Evolutionary conservation across 331 rosid genomes (phyloP).

Genomic region (Pyracantha coccinea): DNA sequence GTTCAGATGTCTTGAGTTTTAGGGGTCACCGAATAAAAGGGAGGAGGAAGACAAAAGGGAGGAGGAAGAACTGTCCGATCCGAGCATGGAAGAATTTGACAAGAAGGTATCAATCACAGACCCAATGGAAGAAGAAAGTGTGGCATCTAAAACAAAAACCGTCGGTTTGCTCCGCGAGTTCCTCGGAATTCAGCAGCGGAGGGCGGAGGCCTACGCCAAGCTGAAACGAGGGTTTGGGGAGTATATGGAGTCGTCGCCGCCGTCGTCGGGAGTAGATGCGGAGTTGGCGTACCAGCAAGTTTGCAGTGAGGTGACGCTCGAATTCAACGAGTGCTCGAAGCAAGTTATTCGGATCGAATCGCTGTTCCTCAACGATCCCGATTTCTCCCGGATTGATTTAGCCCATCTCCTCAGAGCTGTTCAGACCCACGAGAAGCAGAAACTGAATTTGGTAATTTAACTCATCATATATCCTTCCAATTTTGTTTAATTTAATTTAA

Average conservation of each 20-base stretch:
- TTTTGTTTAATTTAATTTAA: not conserved
- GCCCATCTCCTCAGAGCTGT: constrained; percentile 75
- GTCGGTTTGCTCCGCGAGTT: constrained; percentile 48
- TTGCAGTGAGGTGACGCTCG: constrained; percentile 68
- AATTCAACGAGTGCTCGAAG: constrained; percentile 79
- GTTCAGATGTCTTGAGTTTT: too few species aligned
- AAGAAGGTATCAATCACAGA: constrained; percentile 38
- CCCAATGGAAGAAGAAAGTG: constrained; percentile 25
- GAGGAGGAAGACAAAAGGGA: not conserved
- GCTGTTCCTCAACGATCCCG: constrained; percentile 37
- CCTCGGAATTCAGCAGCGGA: constrained; percentile 56
- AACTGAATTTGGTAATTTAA: constrained; percentile 53
- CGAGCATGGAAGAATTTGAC: constrained; percentile 45
- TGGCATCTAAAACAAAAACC: not conserved
- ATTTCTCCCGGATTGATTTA: constrained; percentile 50
- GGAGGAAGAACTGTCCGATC: not conserved
- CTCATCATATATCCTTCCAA: not conserved
- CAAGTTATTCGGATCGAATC: constrained; percentile 70
- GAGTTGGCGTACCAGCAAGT: constrained; percentile 65
- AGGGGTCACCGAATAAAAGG: too few species aligned
- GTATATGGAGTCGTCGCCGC: constrained; percentile 35
- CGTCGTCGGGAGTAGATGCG: constrained; percentile 21
- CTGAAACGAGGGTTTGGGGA: constrained; percentile 78
- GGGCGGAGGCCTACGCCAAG: constrained; percentile 72
- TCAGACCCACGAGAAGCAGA: constrained; percentile 79